Evolutionary conservation across 2,329 filamentous ascomycete genomes (phyloP).

Genomic region (Talaromyces sp.): DNA sequence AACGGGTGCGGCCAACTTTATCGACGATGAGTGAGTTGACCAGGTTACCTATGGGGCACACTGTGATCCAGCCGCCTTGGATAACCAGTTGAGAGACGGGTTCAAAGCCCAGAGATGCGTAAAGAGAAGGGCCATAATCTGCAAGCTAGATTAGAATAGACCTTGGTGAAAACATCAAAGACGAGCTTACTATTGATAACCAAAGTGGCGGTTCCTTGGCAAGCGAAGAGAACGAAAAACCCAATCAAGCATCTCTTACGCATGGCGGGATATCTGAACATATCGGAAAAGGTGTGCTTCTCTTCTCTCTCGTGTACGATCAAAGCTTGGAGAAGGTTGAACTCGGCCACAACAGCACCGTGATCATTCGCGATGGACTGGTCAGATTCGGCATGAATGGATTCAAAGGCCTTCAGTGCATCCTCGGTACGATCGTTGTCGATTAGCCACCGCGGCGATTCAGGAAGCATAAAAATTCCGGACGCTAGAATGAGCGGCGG

Average conservation of each 20-base stretch:
- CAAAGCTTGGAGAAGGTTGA: slow-evolving; percentile 1
- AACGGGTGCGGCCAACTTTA: slow-evolving; percentile 8
- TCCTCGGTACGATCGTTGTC: slow-evolving; percentile 17
- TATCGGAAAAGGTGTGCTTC: slow-evolving; percentile 8
- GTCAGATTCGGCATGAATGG: slow-evolving; percentile 7
- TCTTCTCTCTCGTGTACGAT: slow-evolving; percentile 7
- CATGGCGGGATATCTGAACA: slow-evolving; percentile 13
- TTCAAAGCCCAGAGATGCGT: slow-evolving; percentile 5
- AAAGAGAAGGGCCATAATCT: slow-evolving; percentile 9
- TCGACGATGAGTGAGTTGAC: slow-evolving; percentile 14
- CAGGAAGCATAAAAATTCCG: slow-evolving; percentile 14
- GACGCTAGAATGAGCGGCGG: slow-evolving; percentile 15
- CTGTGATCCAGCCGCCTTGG: slow-evolving; percentile 4
- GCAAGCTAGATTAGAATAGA: neutral
- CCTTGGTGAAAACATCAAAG: no score
- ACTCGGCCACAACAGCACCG: slow-evolving; percentile 1
- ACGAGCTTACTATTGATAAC: slow-evolving; percentile 7
- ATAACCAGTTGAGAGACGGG: slow-evolving; percentile 5
- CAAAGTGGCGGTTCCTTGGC: slow-evolving; percentile 8
- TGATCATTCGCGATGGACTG: slow-evolving; percentile 7
- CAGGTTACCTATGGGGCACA: slow-evolving; percentile 13
- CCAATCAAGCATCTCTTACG: slow-evolving; percentile 15
- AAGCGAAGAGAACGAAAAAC: slow-evolving; percentile 3
- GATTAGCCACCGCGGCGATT: slow-evolving; percentile 20
- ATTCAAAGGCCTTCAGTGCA: slow-evolving; percentile 1